phyloP scores from a whole-genome alignment of 805 yeast species.

The Metschnikowia corniflorae region DNA sequence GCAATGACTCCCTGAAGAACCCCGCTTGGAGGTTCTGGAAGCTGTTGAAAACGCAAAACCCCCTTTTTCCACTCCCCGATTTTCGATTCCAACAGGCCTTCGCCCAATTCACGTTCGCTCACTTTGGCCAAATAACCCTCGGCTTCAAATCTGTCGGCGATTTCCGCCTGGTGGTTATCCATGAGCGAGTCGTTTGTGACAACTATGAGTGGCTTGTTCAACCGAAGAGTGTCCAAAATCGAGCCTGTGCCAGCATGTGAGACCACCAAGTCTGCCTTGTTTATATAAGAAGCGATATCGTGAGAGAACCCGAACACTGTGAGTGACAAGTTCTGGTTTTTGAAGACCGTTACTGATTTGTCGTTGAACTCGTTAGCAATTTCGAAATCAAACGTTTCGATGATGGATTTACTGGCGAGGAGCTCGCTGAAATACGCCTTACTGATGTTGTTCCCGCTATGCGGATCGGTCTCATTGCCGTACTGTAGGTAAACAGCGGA shows the following conservation, averaged over 20 bases:
- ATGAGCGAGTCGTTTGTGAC: slow-evolving; percentile 69
- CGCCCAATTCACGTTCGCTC: slow-evolving; percentile 4
- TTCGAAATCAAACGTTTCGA: slow-evolving; percentile 12
- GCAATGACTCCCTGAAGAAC: slow-evolving; percentile 10
- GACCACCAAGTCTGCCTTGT: slow-evolving; percentile 55
- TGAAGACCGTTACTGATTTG: slow-evolving; percentile 13
- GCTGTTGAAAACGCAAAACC: slow-evolving; percentile 2
- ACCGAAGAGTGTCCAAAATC: slow-evolving; percentile 69
- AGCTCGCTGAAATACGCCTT: slow-evolving; percentile 20
- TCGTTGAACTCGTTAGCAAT: slow-evolving; percentile 17
- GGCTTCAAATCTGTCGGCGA: slow-evolving; percentile 14
- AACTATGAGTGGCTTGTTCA: slow-evolving; percentile 55
- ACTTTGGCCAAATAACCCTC: slow-evolving; percentile 10
- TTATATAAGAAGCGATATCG: slow-evolving; percentile 36
- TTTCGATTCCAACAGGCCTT: slow-evolving; percentile 8
- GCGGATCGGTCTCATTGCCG: slow-evolving; percentile 28
- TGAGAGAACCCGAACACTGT: slow-evolving; percentile 28
- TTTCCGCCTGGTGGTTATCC: slow-evolving; percentile 19
- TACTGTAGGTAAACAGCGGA: slow-evolving; percentile 26
- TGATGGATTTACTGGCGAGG: slow-evolving; percentile 12
- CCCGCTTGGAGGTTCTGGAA: slow-evolving; percentile 14
- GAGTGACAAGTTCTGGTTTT: slow-evolving; percentile 13
- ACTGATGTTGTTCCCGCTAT: slow-evolving; percentile 22
- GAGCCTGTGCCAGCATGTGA: slow-evolving; percentile 95
- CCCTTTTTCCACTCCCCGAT: slow-evolving; percentile 10